Evolutionary conservation across 768 basidiomycete genomes (phyloP), one percentile per base, ranked within the genome.

Genomic region (Leccinum aurantiacum): DNA sequence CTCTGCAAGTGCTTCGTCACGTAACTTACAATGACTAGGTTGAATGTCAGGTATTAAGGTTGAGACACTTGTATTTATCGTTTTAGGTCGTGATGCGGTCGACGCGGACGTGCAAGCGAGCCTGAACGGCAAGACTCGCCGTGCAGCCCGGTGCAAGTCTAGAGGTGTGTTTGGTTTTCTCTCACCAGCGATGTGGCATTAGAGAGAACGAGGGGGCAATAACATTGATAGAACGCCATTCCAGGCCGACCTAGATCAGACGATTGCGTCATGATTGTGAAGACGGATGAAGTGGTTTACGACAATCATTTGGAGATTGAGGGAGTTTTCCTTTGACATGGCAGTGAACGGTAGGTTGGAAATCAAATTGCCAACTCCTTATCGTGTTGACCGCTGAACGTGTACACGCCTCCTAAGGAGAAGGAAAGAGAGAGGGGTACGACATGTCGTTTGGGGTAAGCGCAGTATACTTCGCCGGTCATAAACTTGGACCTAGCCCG

Each of bases 281-380:
- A 27, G 29, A 53, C 49, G 52, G 19, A 52, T 60, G 59, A 56
- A 33, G 50, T 3, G 8, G 58, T 56, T 67, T 70, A 70, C 63
- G 69, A 70, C 60, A 63, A 53, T 49, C 38, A 55, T 55, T 46
- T 47, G 60, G 61, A 56, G 61, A 65, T 70, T 57, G 67, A 56
- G 58, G 35, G 60, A 54, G 64, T 25, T 46, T 19, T 31, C 38
- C 49, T 51, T 56, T 53, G 51, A 25, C 13, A 59, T 35, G 56
- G 59, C 48, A 10, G 19, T 50, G 60, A 53, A 13, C 49, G 41
- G 49, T 38, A 25, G 47, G 31, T 46, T 46, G 44, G 53, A 54
- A 54, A 60, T 67, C 53, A 53, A 66, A 69, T 60, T 52, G 49
- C 3, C 44, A 46, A 9, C 27, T 59, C 54, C 35, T 35, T 47